Conservation (phyloP, 345 rosid species). For the Eucalyptus marginata region DNA sequence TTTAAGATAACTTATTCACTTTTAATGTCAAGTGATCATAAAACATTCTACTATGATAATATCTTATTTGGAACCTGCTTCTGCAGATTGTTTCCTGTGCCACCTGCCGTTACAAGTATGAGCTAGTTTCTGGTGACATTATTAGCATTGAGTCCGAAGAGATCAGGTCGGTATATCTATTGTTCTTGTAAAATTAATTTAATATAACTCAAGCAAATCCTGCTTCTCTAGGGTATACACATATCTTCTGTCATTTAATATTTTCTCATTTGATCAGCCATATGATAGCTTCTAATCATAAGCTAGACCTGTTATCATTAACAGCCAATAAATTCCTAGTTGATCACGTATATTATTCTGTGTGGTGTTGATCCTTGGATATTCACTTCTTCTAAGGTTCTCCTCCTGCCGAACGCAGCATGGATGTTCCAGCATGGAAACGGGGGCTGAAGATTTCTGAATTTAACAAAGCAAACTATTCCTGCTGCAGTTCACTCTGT, state of each 20-base stretch:
- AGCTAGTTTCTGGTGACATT: constrained; percentile 87
- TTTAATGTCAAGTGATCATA: not conserved
- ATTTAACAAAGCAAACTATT: constrained; percentile 52
- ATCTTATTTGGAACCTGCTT: not conserved
- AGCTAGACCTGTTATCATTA: not conserved
- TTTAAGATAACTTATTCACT: not conserved
- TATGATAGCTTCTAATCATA: not conserved
- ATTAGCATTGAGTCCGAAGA: constrained; percentile 69
- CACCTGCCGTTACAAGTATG: constrained; percentile 83
- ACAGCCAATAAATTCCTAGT: not conserved
- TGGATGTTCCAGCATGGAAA: constrained; percentile 89
- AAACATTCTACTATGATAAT: not conserved
- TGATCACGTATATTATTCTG: not conserved
- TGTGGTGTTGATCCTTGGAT: constrained; percentile 84
- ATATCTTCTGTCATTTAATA: not conserved
- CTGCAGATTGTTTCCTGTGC: constrained; percentile 79
- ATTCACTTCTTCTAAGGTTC: constrained; percentile 98
- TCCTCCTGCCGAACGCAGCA: constrained; percentile 99
- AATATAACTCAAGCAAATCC: not conserved
- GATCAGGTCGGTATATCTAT: constrained; percentile 51
- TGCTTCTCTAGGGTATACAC: not conserved
- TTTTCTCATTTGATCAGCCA: not conserved
- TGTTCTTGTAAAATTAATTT: not conserved
- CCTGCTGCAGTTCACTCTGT: constrained; percentile 81
- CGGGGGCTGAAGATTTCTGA: constrained; percentile 76